A percentile compares a stretch with the other conserved stretches of the same genome.
These are phyloP conservation scores for Monilinia fructicola DNA, from an alignment of 2,329 filamentous ascomycete genomes.

Conservation along the genomic window DNA sequence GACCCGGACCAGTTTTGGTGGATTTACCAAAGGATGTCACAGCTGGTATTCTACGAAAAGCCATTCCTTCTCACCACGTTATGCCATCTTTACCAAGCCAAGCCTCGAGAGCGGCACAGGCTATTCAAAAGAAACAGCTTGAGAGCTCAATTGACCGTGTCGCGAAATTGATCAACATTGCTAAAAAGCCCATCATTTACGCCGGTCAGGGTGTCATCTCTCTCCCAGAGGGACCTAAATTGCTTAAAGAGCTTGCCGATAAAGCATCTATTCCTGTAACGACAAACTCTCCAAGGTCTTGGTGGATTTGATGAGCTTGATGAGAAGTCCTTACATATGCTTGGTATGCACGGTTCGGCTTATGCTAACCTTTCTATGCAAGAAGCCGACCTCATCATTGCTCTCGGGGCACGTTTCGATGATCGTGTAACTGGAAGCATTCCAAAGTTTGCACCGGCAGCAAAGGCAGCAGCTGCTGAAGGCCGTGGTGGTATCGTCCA, in stretches of 20 bases:
- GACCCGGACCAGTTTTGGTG: conserved; percentile 91
- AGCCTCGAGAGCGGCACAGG: conserved; percentile 76
- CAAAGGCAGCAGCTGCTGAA: conserved; percentile 80
- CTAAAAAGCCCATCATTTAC: conserved; percentile 94
- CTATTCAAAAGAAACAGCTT: conserved; percentile 70
- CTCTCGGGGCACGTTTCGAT: conserved; percentile 90
- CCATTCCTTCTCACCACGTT: conserved; percentile 67
- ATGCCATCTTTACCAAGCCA: conserved; percentile 77
- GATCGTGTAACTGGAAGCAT: conserved; percentile 87
- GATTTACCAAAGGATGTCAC: conserved; percentile 97
- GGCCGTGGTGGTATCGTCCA: conserved; percentile 92
- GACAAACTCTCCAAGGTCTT: conserved; percentile 86
- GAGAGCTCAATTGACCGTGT: conserved; percentile 72
- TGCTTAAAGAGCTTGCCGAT: conserved; percentile 83
- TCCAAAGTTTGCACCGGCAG: conserved; percentile 83
- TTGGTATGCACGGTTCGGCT: conserved; percentile 96
- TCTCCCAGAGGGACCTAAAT: conserved; percentile 71
- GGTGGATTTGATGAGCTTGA: conserved; percentile 92
- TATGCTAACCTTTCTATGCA: conserved; percentile 99
- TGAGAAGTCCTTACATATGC: conserved; percentile 93
- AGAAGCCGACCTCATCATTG: conserved; percentile 92
- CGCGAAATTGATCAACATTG: conserved; percentile 77
- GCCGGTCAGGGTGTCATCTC: conserved; percentile 87
- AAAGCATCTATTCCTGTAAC: conserved; percentile 92
- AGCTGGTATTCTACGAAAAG: conserved; percentile 74